Conservation (phyloP, 306 rosid species). For the Pueraria montana region DNA sequence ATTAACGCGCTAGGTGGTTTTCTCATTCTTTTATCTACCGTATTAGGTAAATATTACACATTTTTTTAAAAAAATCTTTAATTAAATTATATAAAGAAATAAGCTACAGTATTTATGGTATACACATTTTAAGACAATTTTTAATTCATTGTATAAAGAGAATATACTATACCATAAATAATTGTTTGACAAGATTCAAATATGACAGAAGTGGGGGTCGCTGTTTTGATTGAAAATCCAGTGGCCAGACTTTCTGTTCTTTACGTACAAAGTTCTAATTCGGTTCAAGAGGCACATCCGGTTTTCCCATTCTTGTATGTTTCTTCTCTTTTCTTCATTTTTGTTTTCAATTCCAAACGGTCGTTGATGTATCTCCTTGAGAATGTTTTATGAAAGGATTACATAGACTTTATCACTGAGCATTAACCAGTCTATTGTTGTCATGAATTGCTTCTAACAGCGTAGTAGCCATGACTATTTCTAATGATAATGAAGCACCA, state of each 20-base stretch:
- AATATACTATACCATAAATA: neutral
- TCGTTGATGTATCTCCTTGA: neutral
- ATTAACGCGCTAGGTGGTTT: too few species aligned
- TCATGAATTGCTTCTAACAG: neutral
- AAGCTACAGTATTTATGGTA: too few species aligned
- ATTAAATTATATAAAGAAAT: too few species aligned
- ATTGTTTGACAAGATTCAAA: neutral
- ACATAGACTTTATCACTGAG: neutral
- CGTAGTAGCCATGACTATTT: constrained; percentile 45
- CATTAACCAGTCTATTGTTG: neutral
- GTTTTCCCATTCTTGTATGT: neutral
- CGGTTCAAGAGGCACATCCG: neutral
- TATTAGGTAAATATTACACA: too few species aligned
- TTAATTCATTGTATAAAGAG: neutral
- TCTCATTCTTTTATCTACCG: too few species aligned
- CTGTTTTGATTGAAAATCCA: neutral
- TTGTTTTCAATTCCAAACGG: neutral
- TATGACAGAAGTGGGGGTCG: neutral
- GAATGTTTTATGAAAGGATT: neutral
- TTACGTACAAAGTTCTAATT: neutral
- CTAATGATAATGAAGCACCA: constrained; percentile 42
- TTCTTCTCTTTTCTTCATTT: neutral
- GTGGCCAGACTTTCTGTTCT: neutral
- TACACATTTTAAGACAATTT: neutral
- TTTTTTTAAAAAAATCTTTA: too few species aligned